Base-by-base conservation (phyloP, 306 rosid genomes). In the Amphicarpaea edgeworthii region DNA sequence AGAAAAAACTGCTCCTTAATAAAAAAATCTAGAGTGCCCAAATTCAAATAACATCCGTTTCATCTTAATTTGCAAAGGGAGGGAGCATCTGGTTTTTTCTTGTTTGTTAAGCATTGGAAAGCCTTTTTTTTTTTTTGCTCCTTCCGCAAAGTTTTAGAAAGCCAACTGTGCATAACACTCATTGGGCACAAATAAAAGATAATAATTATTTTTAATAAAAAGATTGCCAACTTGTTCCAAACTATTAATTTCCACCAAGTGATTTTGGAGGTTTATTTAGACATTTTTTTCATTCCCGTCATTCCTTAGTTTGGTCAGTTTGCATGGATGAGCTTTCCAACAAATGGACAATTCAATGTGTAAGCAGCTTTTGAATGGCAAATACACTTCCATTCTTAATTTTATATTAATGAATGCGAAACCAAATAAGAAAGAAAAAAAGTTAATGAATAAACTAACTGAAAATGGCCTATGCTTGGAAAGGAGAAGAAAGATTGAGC, bases 41-140 rank as follows among this genome's bases (percentile, higher is more conserved):
- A n/a, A n/a, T n/a, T 28, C 1, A 55, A 51, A 67, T 12, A 24
- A 57, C 66, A 42, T 79, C 6, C n/a, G 7, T 21, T 41, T 42
- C 62, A 62, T 69, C 16, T 68, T n/a, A n/a, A n/a, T n/a, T 20
- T 17, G 70, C 43, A 49, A 72, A 72, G 50, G 21, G 20, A 72
- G 50, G 21, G 20, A 32, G 43, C 19, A 58, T 59, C 6, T 70
- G 61, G 80, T 49, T 88, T 91, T 91, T 88, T 79, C 90, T 91
- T 88, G 84, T 75, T 62, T 23, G 79, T 83, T 88, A 91, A 91
- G 96, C 79, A 82, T 82, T 80, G 32, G 17, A 84, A 85, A 87
- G 81, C 76, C 62, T 74, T 85, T 77, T 7, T 21, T 81, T 77
- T 81, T 84, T 60, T 60, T 80, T 80, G 4, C 43, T 82, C 66